Evolutionary conservation across 768 basidiomycete species (phyloP).

Genomic region (Tricholoma terreum): DNA sequence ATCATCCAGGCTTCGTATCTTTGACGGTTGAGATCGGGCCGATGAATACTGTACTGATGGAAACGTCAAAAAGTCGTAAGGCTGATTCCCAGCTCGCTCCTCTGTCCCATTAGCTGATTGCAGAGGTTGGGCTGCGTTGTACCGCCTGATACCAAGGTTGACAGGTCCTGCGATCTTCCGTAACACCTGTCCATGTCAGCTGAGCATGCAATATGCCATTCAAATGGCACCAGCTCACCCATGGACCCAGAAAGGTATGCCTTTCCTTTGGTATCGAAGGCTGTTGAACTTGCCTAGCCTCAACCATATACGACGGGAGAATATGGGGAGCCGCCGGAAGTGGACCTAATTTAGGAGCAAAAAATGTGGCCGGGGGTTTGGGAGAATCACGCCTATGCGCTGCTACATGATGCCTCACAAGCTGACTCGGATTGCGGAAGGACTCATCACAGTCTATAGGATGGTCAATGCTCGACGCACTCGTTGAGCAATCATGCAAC

Average conservation of each 20-base stretch:
- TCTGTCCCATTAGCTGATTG: conserved; percentile 21
- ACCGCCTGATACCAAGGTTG: conserved; percentile 35
- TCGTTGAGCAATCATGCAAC: background rate
- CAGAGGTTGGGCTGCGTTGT: conserved; percentile 40
- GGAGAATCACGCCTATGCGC: conserved; percentile 34
- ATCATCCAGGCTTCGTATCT: conserved; percentile 39
- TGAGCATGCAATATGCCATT: background rate
- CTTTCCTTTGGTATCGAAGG: conserved; percentile 47
- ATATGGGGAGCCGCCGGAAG: conserved; percentile 37
- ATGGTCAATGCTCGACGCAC: background rate
- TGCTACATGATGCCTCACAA: conserved; percentile 47
- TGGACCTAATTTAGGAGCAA: conserved; percentile 26
- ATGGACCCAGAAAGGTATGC: conserved; percentile 49
- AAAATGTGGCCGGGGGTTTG: conserved; percentile 33
- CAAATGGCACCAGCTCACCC: conserved; percentile 40
- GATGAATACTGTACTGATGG: conserved; percentile 40
- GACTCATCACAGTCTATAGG: conserved; percentile 49
- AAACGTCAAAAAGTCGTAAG: conserved; percentile 51
- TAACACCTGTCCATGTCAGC: conserved; percentile 17
- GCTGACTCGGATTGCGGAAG: conserved; percentile 44
- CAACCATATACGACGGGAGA: conserved; percentile 51
- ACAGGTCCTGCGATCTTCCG: conserved; percentile 26
- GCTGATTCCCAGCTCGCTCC: conserved; percentile 20
- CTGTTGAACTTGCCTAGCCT: conserved; percentile 40
- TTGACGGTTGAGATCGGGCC: conserved; percentile 35